phyloP scores from a whole-genome alignment of 2,329 filamentous ascomycete species.

The Fusarium tricinctum region DNA sequence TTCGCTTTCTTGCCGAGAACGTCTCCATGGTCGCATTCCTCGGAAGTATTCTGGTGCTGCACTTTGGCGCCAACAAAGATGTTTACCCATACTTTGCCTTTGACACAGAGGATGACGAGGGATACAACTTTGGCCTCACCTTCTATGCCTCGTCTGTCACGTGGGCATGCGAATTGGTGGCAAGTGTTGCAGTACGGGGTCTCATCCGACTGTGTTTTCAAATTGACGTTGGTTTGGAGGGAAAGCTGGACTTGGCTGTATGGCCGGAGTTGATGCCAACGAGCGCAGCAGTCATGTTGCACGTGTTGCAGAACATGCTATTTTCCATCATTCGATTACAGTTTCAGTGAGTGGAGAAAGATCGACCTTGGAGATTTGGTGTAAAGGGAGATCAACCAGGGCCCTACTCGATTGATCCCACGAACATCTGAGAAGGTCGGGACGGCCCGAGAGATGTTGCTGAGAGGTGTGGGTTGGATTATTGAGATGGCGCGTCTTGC shows the following conservation, averaged over 20 bases:
- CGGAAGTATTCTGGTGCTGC: slow-evolving; percentile 74
- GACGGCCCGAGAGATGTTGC: slow-evolving; percentile 45
- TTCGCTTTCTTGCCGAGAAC: slow-evolving; percentile 76
- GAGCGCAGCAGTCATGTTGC: slow-evolving; percentile 74
- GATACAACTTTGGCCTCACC: slow-evolving; percentile 74
- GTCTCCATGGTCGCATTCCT: slow-evolving; percentile 77
- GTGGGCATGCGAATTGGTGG: slow-evolving; percentile 75
- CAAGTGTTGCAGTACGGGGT: slow-evolving; percentile 70
- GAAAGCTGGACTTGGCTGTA: slow-evolving; percentile 72
- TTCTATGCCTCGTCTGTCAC: slow-evolving; percentile 74
- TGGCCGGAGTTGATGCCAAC: slow-evolving; percentile 78
- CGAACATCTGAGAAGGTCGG: slow-evolving; percentile 35
- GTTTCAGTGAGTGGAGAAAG: slow-evolving; percentile 59
- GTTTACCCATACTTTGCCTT: slow-evolving; percentile 80
- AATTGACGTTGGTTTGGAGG: slow-evolving; percentile 74
- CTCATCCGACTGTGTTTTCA: slow-evolving; percentile 71
- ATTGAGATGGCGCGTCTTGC: slow-evolving; percentile 20
- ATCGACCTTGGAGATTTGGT: slow-evolving; percentile 8
- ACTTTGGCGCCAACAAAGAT: slow-evolving; percentile 76
- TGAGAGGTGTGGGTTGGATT: slow-evolving; percentile 16
- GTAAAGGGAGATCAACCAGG: slow-evolving; percentile 10
- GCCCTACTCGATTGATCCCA: slow-evolving; percentile 9
- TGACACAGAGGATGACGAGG: slow-evolving; percentile 59
- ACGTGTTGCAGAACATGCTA: slow-evolving; percentile 79
- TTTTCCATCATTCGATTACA: slow-evolving; percentile 77